phyloP scores from a whole-genome alignment of 2,329 filamentous ascomycete species.

The Sclerotinia subarctica region DNA sequence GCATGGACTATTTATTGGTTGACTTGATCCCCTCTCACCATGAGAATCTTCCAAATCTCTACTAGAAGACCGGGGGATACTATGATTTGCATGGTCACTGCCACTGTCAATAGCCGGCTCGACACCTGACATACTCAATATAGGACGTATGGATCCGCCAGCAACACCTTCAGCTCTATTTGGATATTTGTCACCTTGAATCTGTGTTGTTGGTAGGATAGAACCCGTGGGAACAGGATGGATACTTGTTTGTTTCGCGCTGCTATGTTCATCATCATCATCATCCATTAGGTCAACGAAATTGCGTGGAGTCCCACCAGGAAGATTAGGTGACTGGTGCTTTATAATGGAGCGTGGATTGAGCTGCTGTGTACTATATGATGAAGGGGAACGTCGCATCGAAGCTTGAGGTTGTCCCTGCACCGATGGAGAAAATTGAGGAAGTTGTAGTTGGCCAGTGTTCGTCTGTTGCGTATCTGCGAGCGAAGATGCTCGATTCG shows the following conservation, averaged over 20 bases:
- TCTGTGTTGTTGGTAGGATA: background rate
- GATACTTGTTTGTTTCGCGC: background rate
- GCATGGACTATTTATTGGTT: background rate
- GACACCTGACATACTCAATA: background rate
- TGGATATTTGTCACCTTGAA: background rate
- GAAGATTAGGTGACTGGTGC: no score
- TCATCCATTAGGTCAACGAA: background rate
- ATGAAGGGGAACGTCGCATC: background rate
- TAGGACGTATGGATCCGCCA: background rate
- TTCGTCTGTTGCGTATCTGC: background rate
- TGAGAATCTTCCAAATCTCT: background rate
- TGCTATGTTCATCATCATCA: background rate
- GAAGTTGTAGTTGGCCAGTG: background rate
- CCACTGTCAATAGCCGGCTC: background rate
- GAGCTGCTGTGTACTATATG: background rate
- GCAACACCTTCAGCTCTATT: background rate
- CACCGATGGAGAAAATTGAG: background rate
- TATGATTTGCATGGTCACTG: no score
- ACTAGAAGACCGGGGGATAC: no score
- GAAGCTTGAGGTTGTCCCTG: background rate
- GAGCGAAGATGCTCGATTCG: background rate
- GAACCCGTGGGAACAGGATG: background rate
- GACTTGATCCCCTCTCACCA: background rate
- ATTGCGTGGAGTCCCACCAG: background rate
- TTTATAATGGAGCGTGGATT: background rate